Evolutionary conservation across 306 rosid species (phyloP), one percentile per base, ranked within the genome.

Genomic region (Sophora flavescens): DNA sequence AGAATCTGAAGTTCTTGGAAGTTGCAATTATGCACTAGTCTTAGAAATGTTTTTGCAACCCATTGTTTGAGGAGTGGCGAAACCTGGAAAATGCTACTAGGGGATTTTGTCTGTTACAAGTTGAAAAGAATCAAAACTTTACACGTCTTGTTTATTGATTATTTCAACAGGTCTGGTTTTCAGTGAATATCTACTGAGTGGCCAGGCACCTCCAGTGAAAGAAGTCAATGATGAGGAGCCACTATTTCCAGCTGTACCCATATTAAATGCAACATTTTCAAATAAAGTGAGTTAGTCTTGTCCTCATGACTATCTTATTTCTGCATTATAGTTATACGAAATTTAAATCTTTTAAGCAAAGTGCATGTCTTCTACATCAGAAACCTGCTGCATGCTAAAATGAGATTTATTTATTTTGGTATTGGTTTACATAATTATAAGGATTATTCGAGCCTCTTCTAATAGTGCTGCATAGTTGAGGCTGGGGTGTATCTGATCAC

Each of bases 171-270:
- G 97, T 89, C 86, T 94, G 78, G 90, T 94, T 72, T 94, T 94
- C 78, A 90, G 98, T 38, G 98, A 94, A 76, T 94, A 90, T 86
- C 93, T 94, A 30, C 83, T 90, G 30, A 92, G 93, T 65, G 98
- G 98, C 68, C 93, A 90, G 79, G 95, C 90, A 16, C 96, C 98
- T 86, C 83, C 96, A 28, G 81, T 88, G 65, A 90, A 89, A 84
- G 95, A 87, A 58, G 98, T 94, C 83, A 94, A 94, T 69, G 89
- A 87, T 35, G 96, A 89, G 83, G 97, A 94, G 78, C 98, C 98
- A 4, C 87, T 94, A 61, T 91, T 94, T 77, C 98, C 97, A 0
- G 91, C 93, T 35, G 83, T 90, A 73, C 89, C 96, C 32, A 58
- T 85, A 64, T 86, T 92, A 54, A 90, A 84, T 76, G 71, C 78